These are phyloP conservation scores for Exutisphaerella laricina DNA, from an alignment of 2,329 filamentous ascomycete genomes.

Conservation along the genomic window DNA sequence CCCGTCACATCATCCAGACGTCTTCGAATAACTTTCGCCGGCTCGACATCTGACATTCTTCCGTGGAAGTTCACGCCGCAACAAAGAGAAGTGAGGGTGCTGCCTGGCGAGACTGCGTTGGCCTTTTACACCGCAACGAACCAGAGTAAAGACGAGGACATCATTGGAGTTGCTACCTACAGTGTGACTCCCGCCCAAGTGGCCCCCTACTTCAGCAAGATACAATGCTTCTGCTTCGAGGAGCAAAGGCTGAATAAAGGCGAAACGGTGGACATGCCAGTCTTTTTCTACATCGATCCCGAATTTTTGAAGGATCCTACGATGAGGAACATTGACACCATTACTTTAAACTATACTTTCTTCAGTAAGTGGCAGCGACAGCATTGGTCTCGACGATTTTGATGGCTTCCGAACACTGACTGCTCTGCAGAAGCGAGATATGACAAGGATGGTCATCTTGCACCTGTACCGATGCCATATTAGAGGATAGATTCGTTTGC, in stretches of 20 bases:
- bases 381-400: background rate
- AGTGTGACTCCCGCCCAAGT: conserved; percentile 94
- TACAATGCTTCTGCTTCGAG: conserved; percentile 99
- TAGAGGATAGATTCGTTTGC: no score
- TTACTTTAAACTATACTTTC: conserved; percentile 95
- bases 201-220: conserved; percentile 98
- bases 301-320: conserved; percentile 87
- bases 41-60: conserved; percentile 87
- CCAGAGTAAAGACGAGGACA: conserved; percentile 72
- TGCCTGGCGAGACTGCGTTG: conserved; percentile 92
- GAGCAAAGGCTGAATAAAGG: conserved; percentile 87
- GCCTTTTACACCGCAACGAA: conserved; percentile 98
- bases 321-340: conserved; percentile 91
- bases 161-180: conserved; percentile 97
- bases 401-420: conserved; percentile 17
- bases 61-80: conserved; percentile 98
- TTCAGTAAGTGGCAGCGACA: conserved; percentile 65
- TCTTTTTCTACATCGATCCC: conserved; percentile 98
- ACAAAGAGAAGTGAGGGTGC: conserved; percentile 89
- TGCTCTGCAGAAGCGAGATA: conserved; percentile 65
- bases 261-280: conserved; percentile 98
- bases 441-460: conserved; percentile 70
- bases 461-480: conserved; percentile 44
- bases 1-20: conserved; percentile 77
- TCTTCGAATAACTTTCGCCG: conserved; percentile 92